Conservation (phyloP, 108 stramenopile genomes). For the Halocafeteria seosinensis region DNA sequence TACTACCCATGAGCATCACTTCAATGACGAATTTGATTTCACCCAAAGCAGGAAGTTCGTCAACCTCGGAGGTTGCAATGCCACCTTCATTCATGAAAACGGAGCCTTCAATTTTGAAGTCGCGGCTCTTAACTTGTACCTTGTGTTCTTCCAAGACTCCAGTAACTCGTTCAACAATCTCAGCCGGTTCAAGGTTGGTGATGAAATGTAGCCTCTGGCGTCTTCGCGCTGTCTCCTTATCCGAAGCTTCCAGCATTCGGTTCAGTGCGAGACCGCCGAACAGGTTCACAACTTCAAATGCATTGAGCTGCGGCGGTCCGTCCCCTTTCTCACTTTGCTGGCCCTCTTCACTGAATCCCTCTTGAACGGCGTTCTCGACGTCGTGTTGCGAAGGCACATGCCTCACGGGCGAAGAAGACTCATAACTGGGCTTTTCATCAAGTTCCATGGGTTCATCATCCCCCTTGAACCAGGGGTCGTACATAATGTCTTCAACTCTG, state of each 20-base stretch:
- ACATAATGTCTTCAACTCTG: conserved; percentile 23
- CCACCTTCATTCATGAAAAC: neutral
- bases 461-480: conserved; percentile 25
- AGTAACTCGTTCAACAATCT: neutral
- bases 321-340: neutral
- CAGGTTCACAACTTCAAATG: conserved; percentile 14
- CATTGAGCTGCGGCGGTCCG: conserved; percentile 4
- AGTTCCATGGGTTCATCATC: neutral
- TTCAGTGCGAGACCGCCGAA: conserved; percentile 10
- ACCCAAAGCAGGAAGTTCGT: neutral
- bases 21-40: neutral
- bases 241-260: neutral
- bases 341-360: neutral
- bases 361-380: conserved; percentile 3
- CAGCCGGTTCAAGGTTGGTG: neutral
- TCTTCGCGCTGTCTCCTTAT: no score
- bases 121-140: neutral
- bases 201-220: neutral
- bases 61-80: neutral
- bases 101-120: neutral
- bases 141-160: neutral
- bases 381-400: neutral
- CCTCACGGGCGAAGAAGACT: neutral
- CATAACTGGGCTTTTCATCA: neutral
- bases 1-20: neutral